Evolutionary conservation across 2,329 filamentous ascomycete genomes (phyloP).

Genomic region (Lachnellula subtilissima): DNA sequence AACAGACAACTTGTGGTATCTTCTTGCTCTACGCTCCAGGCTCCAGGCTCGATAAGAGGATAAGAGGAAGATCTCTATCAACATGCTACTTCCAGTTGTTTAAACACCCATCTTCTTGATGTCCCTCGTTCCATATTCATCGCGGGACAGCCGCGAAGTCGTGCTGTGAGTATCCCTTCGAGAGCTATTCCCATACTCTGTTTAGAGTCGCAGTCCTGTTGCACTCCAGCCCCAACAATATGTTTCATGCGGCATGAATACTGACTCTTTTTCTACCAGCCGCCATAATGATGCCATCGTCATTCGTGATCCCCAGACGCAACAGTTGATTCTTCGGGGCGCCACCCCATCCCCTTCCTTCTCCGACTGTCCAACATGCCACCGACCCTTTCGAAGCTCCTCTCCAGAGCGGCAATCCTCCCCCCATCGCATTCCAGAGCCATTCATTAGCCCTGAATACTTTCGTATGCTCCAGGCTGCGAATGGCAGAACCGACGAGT

Average conservation of each 20-base stretch:
- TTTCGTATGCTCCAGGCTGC: constrained; percentile 81
- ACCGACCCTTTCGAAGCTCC: constrained; percentile 38
- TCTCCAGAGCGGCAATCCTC: constrained; percentile 43
- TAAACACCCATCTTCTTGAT: constrained; percentile 31
- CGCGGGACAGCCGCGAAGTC: constrained; percentile 69
- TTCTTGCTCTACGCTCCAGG: no score
- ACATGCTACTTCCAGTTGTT: neutral
- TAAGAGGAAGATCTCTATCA: neutral
- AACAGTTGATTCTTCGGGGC: constrained; percentile 76
- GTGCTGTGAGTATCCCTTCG: constrained; percentile 60
- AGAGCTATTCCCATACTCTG: constrained; percentile 1
- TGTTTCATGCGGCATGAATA: constrained; percentile 9
- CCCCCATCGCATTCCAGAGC: constrained; percentile 40
- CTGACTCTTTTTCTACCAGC: constrained; percentile 42
- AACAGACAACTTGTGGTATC: no score
- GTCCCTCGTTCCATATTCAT: constrained; percentile 73
- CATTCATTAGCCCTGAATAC: constrained; percentile 87
- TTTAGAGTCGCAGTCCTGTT: neutral
- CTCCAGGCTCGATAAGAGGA: no score
- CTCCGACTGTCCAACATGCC: constrained; percentile 65
- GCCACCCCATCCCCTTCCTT: constrained; percentile 48
- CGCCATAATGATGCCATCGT: constrained; percentile 92
- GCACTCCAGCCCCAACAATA: neutral
- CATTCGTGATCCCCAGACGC: constrained; percentile 79
- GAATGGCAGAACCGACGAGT: constrained; percentile 41